phyloP scores from a whole-genome alignment of 495 filamentous ascomycete species.

The Xylaria cubensis region DNA sequence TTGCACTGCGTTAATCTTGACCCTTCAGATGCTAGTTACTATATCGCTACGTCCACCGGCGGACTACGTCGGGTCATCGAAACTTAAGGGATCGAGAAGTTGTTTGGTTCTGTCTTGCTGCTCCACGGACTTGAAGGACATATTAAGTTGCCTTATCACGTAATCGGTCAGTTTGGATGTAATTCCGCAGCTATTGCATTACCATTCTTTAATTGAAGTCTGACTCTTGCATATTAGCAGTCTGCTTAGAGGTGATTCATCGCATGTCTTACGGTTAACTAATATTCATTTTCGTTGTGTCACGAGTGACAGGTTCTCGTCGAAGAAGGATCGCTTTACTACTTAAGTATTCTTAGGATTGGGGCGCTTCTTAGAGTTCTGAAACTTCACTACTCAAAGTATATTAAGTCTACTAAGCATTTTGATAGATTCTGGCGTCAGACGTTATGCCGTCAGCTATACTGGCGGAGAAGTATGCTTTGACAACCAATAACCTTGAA shows the following conservation, averaged over 20 bases:
- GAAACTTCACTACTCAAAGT: not conserved
- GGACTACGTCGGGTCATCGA: not conserved
- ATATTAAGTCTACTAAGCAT: not conserved
- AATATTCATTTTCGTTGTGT: not conserved
- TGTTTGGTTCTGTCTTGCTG: not conserved
- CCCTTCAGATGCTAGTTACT: not conserved
- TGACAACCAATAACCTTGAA: not conserved
- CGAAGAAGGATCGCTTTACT: not conserved
- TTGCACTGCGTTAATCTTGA: not conserved
- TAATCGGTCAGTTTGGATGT: not conserved
- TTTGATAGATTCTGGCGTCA: not conserved
- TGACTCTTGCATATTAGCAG: not conserved
- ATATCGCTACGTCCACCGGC: too few relatives aligned
- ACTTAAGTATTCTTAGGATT: not conserved
- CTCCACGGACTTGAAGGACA: not conserved
- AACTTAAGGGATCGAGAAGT: not conserved
- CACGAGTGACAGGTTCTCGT: not conserved
- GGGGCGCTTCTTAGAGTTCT: not conserved
- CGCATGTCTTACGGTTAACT: not conserved
- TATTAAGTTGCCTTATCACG: not conserved
- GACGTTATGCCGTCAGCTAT: slow-evolving; percentile 14
- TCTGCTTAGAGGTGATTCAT: not conserved
- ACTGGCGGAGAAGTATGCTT: not conserved
- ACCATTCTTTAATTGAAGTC: not conserved
- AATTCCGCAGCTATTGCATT: not conserved